Evolutionary conservation across 148 eudicot genomes (phyloP).

Genomic region (Vaccinium macrocarpon): DNA sequence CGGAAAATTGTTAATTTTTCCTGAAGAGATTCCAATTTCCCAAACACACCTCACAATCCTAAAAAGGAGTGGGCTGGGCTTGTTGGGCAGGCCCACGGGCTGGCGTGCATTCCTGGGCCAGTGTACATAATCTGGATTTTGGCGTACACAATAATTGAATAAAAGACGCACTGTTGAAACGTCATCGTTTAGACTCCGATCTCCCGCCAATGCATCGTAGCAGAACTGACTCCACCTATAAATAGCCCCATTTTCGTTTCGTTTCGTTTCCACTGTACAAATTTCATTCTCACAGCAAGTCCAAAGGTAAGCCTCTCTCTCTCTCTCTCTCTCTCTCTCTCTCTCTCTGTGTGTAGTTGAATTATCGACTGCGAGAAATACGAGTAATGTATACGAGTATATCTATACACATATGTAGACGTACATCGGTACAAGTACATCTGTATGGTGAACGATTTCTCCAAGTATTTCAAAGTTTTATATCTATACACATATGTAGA

Average conservation of each 20-base stretch:
- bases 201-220: constrained; percentile 5
- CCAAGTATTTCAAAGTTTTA: too few relatives aligned
- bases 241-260: background rate
- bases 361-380: background rate
- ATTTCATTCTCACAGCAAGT: background rate
- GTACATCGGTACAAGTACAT: too few relatives aligned
- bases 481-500: too few relatives aligned
- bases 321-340: constrained; percentile 10
- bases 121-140: background rate
- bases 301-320: background rate
- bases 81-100: background rate
- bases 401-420: background rate
- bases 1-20: too few relatives aligned
- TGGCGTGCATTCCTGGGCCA: background rate
- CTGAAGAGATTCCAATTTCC: too few relatives aligned
- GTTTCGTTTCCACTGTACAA: background rate
- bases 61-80: background rate
- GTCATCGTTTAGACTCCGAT: background rate
- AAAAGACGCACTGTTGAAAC: background rate
- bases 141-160: background rate
- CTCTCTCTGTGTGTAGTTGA: background rate
- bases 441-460: too few relatives aligned
- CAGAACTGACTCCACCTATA: background rate
- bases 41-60: too few relatives aligned
- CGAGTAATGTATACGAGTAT: background rate